phyloP scores from a whole-genome alignment of 805 yeast species.

The Kazachstania bromeliacearum region DNA sequence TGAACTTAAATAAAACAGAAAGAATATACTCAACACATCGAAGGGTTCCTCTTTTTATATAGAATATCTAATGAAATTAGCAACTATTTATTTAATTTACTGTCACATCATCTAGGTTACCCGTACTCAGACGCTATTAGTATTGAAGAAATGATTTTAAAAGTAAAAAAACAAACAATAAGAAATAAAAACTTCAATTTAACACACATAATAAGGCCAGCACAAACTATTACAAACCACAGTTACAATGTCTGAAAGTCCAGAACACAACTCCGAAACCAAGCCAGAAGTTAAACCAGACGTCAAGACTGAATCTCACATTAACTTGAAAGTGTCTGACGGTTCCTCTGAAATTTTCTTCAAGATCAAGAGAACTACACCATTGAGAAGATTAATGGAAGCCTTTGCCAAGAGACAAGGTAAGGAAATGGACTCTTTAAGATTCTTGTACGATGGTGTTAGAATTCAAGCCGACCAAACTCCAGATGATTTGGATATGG shows the following conservation, averaged over 20 bases:
- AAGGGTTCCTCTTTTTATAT: no score
- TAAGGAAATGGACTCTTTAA: constrained; percentile 66
- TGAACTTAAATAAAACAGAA: no score
- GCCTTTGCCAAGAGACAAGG: constrained; percentile 98
- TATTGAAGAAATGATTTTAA: no score
- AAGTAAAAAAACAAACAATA: not conserved
- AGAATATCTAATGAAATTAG: no score
- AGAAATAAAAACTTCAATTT: no score
- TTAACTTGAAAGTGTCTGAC: constrained; percentile 89
- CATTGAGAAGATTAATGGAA: constrained; percentile 89
- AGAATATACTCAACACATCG: no score
- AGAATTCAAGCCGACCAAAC: constrained; percentile 82
- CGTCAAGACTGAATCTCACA: constrained; percentile 66
- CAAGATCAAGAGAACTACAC: constrained; percentile 89
- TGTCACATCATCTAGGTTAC: no score
- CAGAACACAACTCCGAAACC: constrained; percentile 18
- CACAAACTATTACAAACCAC: not conserved
- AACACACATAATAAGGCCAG: no score
- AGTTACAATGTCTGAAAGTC: constrained; percentile 20
- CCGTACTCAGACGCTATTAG: no score
- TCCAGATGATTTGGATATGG: constrained; percentile 87
- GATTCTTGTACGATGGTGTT: constrained; percentile 90
- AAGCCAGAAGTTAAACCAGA: constrained; percentile 39
- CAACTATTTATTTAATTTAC: no score
- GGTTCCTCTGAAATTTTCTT: constrained; percentile 90